Base-by-base conservation (phyloP, 768 basidiomycete genomes). In the Neoboletus magnificus region DNA sequence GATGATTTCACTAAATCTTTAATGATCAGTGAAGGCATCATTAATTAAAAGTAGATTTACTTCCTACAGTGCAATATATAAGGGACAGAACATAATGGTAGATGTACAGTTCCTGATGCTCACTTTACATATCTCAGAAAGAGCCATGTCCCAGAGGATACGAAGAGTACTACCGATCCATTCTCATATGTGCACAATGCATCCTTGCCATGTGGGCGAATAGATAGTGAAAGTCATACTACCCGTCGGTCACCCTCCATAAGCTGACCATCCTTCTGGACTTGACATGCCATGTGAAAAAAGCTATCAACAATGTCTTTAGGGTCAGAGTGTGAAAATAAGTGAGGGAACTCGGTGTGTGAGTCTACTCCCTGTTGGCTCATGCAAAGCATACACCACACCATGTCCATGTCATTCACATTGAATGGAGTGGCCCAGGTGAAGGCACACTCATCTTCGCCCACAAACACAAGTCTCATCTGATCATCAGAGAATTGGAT, bases 251-350 rank as follows among this genome's bases (percentile, higher is more conserved):
- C 36, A 10, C 36, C 36, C 16, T 37, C 18, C 7, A 37, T 7
- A n/a, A 37, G 36, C 36, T 18, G n/a, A 4, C 36, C 36, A 16
- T 66, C 63, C 52, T 63, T 63, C 4, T 32, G 60, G 15, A 61
- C 43, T 18, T 50, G 50, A 16, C 50, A 61, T 0, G 50, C 15
- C 4, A 54, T 60, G 25, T 43, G 50, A 16, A 61, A 43, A 16
- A 48, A 43, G 9, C 44, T n/a, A 27, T 61, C 60, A 9, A 48
- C 7, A 6, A 25, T 22, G 18, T 61, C 60, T 4, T 41, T 45
- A 0, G 57, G 57, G 42, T 59, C 53, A 0, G 53, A 48, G 3
- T 20, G 48, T 7, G 60, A 52, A 10, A 61, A 29, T 2, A 61
- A 50, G 16, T 47, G 48, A 5, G 56, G 44, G 12, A 29, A 29